Evolutionary conservation across 176 grass and related monocot genomes (phyloP), one percentile per base, ranked within the genome.

Genomic region (Eragrostis nindensis): DNA sequence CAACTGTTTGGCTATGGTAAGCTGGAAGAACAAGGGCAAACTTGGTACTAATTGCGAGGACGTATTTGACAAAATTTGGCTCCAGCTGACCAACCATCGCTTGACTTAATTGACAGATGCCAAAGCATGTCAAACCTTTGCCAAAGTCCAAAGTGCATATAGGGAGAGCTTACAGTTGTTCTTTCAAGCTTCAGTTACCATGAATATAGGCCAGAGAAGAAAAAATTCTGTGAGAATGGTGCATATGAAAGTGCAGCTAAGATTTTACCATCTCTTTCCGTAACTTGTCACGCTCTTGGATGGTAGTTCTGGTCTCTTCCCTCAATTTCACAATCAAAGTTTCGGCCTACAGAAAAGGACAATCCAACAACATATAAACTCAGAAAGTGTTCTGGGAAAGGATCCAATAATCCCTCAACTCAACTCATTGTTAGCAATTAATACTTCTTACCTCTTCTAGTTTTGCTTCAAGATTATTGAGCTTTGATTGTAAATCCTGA

Each of bases 391-490:
- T 24, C 15, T 55, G 2, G 11, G 48, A 64, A 86, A 41, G 25
- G 47, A 46, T 66, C 30, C 25, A 27, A 32, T 36, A 71, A 71
- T 72, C 27, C 13, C 22, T 56, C 18, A 17, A 48, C 6, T 44
- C 7, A 72, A 79, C 30, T 73, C 14, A 39, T n/a, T 57, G 75
- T n/a, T 65, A 4, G 21, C 21, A 29, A 55, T 49, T 42, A 48
- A 68, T 62, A 41, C 19, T 22, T 73, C 80, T 73, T 66, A 94
- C 94, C 87, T 91, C 90, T 67, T 86, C 71, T 85, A 98, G 87
- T 86, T 98, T 94, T 16, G 41, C 76, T 93, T 89, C 86, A 78
- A 98, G 88, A 87, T 66, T 80, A 75, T 82, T 81, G 46, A 94
- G 77, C 68, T 91, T 85, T 45, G 62, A 87, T 76, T 79, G 81